Base-by-base conservation (phyloP, 2,329 filamentous ascomycete species). In the Xylaria polymorpha region DNA sequence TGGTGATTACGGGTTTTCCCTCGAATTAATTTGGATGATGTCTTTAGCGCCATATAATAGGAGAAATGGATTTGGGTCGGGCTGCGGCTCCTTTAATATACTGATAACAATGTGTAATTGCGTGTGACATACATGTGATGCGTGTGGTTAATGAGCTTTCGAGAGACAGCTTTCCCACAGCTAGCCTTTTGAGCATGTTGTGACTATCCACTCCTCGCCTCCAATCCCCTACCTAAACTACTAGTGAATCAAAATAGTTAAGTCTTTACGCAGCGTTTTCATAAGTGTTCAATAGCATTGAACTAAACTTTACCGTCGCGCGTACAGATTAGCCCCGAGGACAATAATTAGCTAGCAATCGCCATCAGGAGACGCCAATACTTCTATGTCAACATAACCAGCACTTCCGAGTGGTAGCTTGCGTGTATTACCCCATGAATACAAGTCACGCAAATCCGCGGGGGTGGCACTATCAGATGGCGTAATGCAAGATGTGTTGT, bases 1-100 rank as follows among this genome's bases (percentile, higher is more conserved):
- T n/a, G 29, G 46, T 35, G 55, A n/a, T 37, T 22, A 8, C n/a
- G 29, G 39, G 37, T 53, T 60, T 60, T 10, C 6, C 5, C 12
- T 18, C 14, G 55, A 10, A 48, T 18, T 56, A 22, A 39, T 44
- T 32, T 50, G 44, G n/a, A 60, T 53, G 56, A 65, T 65, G 60
- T 46, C 63, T 64, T 64, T 39, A 20, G 25, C 15, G 22, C 22
- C 41, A 56, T 20, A 44, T 35, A 57, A 58, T 14, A 12, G 3
- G 18, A 4, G 43, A 10, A 41, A 41, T 14, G 22, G 9, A 29
- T 29, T 20, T 25, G 15, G 22, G 7, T 32, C 15, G 22, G 53
- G 22, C 15, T 1, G n/a, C 50, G 18, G 25, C 15, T 2, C 9
- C 14, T 29, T 50, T 9, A 18, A 12, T 7, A 18, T 15, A 22